Evolutionary conservation across 139 green algal genomes (phyloP).

Genomic region (Chlorella sorokiniana): DNA sequence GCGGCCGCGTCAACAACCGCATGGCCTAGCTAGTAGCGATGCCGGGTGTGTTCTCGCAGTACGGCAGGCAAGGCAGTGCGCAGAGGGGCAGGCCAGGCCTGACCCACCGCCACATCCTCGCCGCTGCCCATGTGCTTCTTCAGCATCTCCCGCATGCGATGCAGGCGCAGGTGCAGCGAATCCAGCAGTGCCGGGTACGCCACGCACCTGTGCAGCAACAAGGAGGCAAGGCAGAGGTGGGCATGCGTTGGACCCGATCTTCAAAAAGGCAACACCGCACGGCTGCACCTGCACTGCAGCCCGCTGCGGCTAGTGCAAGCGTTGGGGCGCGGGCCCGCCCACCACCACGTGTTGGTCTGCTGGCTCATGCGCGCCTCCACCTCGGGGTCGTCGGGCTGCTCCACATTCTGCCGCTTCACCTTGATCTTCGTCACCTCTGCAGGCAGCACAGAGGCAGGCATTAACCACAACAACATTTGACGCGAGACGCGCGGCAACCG

Average conservation of each 20-base stretch:
- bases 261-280: too few species aligned
- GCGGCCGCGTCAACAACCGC: not conserved
- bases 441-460: not conserved
- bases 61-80: not conserved
- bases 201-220: slow-evolving; percentile 31
- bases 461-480: not conserved
- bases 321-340: not conserved
- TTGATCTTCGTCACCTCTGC: slow-evolving; percentile 32
- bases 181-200: slow-evolving; percentile 41
- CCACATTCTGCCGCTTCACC: slow-evolving; percentile 23
- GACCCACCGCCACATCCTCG: slow-evolving; percentile 14
- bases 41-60: too few species aligned
- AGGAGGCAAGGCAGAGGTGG: not conserved
- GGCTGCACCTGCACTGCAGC: too few species aligned
- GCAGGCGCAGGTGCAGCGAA: slow-evolving; percentile 37
- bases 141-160: slow-evolving; percentile 33
- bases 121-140: slow-evolving; percentile 21
- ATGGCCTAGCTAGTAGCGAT: too few species aligned
- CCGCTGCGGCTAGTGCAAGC: too few species aligned
- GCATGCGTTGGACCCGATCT: too few species aligned
- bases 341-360: slow-evolving; percentile 38
- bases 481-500: not conserved
- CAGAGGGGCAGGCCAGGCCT: not conserved
- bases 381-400: slow-evolving; percentile 36
- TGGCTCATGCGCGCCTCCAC: slow-evolving; percentile 31